Evolutionary conservation across 441 rosid species (phyloP).

Genomic region (Corymbia calophylla): DNA sequence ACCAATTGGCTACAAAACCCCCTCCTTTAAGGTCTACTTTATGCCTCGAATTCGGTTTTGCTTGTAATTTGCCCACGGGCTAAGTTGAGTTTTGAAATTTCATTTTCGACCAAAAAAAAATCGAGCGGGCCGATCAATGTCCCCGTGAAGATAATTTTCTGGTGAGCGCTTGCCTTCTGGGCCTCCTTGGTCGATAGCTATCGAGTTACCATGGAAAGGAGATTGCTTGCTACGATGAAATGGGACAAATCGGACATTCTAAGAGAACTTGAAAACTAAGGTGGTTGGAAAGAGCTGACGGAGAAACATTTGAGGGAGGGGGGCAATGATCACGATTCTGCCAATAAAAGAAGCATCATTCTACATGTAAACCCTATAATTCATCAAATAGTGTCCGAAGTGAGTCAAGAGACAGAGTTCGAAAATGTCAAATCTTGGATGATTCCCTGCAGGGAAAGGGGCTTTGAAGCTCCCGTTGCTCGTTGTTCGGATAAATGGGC

Average conservation of each 20-base stretch:
- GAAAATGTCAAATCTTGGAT: accelerated
- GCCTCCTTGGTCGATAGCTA: background rate
- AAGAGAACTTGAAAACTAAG: background rate
- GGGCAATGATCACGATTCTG: background rate
- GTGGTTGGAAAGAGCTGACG: no score
- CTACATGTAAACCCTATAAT: background rate
- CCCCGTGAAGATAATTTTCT: background rate
- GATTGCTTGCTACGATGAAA: background rate
- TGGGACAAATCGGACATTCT: background rate
- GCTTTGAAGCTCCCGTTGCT: accelerated
- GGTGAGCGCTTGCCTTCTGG: background rate
- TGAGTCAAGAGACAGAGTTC: accelerated
- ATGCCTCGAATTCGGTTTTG: no score
- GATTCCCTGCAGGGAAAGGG: background rate
- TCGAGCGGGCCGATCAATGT: background rate
- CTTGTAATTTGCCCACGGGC: no score
- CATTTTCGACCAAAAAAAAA: no score
- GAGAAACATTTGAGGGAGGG: no score
- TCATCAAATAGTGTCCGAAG: background rate
- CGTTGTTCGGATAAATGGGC: no score
- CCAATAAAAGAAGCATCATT: background rate
- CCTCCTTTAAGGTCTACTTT: no score
- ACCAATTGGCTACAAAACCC: no score
- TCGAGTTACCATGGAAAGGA: background rate
- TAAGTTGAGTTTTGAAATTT: no score